phyloP scores from a whole-genome alignment of 257 asterid genomes.

The Asclepias syriaca region DNA sequence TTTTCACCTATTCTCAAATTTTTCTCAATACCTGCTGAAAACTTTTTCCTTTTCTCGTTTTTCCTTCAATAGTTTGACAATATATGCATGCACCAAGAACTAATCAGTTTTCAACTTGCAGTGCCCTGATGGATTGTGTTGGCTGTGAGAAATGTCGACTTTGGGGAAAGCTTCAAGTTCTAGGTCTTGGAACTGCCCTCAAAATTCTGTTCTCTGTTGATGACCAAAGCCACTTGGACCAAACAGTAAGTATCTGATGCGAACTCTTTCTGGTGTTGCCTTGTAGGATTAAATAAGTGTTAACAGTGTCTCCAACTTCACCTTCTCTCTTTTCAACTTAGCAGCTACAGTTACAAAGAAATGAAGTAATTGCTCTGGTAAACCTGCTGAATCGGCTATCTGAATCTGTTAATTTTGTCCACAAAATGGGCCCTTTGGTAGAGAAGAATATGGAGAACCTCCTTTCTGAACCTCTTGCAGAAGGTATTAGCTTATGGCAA shows the following conservation, averaged over 20 bases:
- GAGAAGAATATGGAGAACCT: conserved; percentile 45
- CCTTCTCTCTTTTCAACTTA: conserved; percentile 3
- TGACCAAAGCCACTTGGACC: conserved; percentile 38
- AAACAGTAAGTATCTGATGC: conserved; percentile 48
- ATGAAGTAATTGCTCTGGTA: conserved; percentile 86
- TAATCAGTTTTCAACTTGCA: conserved; percentile 29
- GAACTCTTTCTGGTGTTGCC: neutral
- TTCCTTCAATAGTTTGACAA: neutral
- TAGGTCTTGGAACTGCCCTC: conserved; percentile 94
- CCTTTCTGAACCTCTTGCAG: conserved; percentile 35
- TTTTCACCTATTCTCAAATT: neutral
- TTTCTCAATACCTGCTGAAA: neutral
- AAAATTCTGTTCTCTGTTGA: conserved; percentile 87
- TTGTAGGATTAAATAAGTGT: neutral
- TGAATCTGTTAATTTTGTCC: conserved; percentile 74
- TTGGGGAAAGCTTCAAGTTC: conserved; percentile 95
- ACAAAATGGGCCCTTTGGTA: conserved; percentile 52
- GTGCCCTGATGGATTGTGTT: conserved; percentile 91
- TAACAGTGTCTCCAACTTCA: neutral
- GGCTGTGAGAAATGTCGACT: conserved; percentile 97
- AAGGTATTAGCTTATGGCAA: conserved; percentile 32
- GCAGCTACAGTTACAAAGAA: conserved; percentile 87
- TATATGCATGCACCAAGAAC: neutral
- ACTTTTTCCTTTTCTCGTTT: neutral
- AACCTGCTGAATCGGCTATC: conserved; percentile 81